Base-by-base conservation (phyloP, 2,329 filamentous ascomycete species). In the Monosporascus sp. region DNA sequence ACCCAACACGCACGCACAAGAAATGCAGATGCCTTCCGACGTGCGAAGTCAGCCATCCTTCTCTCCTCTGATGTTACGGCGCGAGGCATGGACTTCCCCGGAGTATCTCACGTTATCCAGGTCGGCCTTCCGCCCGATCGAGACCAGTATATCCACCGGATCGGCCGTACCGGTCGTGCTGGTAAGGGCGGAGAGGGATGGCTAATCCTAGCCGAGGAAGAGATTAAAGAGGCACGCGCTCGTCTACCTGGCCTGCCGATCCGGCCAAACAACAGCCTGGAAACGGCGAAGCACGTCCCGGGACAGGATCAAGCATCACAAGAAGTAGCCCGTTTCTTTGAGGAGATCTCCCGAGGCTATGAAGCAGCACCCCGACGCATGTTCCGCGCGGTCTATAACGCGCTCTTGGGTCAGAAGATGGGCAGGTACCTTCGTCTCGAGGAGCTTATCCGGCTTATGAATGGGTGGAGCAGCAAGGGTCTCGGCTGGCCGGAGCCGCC, bases 31-130 rank as follows among this genome's bases (percentile, higher is more conserved):
- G 66, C 62, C 25, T 99, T 97, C 82, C 85, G 89, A 46, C 65
- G 63, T 15, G 72, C 82, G n/a, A 66, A 72, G 27, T 79, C 78
- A 35, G 90, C 78, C 27, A 76, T 93, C 52, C 77, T 92, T 46
- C 80, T 91, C 66, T 89, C 89, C 2, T 89, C 88, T 2, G 89
- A 93, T 68, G 88, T 93, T 35, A 89, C 88, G 6, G 88, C 89
- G 14, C 79, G 89, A 69, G 89, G 89, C 60, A 90, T 93, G 86
- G 89, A 93, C 67, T 91, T 91, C 72, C 88, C 88, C 27, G 77
- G 83, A 50, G 88, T 92, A 22, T 88, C 86, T n/a, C 87, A 90
- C 63, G 88, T 91, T 56, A 85, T 92, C 54, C 88, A 92, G 63
- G 65, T 89, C 17, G 86, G 88, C 57, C 63, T 80, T 5, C 86